These are phyloP conservation scores for Lecanicillium sp. DNA, from an alignment of 2,329 filamentous ascomycete species.

Conservation along the genomic window DNA sequence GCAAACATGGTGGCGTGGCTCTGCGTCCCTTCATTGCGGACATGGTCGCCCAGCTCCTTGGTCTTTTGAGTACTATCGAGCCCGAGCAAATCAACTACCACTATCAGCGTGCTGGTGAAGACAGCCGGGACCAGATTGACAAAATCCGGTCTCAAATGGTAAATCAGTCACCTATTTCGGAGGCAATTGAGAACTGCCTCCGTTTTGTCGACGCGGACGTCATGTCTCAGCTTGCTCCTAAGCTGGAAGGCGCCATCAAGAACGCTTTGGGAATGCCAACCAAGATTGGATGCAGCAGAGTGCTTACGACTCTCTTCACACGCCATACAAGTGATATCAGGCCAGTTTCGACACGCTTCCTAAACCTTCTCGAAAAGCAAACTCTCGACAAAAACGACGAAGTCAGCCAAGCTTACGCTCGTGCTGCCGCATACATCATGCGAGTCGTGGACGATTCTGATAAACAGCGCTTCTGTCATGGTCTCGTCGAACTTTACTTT, in stretches of 20 bases:
- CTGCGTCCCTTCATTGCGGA: conserved; percentile 73
- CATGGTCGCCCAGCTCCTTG: conserved; percentile 73
- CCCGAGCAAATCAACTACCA: conserved; percentile 86
- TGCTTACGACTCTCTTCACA: conserved; percentile 78
- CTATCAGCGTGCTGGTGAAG: conserved; percentile 80
- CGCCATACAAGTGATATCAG: conserved; percentile 67
- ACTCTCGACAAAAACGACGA: conserved; percentile 90
- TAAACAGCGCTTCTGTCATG: conserved; percentile 41
- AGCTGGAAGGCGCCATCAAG: conserved; percentile 72
- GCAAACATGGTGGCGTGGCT: conserved; percentile 77
- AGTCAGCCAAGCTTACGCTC: conserved; percentile 81
- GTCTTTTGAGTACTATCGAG: conserved; percentile 78
- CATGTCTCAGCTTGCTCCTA: conserved; percentile 66
- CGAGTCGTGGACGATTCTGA: conserved; percentile 43
- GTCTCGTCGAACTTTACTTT: conserved; percentile 66
- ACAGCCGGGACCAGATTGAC: conserved; percentile 85
- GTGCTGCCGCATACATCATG: conserved; percentile 77
- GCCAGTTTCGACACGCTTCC: conserved; percentile 65
- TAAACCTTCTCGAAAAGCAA: conserved; percentile 71
- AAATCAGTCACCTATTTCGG: conserved; percentile 79
- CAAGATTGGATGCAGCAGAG: conserved; percentile 82
- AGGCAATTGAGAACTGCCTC: conserved; percentile 82
- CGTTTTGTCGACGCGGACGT: conserved; percentile 71
- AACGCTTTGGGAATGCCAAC: conserved; percentile 83
- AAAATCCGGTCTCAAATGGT: conserved; percentile 76